Evolutionary conservation across 2,329 filamentous ascomycete genomes (phyloP).

Genomic region (Ophiostoma ulmi): DNA sequence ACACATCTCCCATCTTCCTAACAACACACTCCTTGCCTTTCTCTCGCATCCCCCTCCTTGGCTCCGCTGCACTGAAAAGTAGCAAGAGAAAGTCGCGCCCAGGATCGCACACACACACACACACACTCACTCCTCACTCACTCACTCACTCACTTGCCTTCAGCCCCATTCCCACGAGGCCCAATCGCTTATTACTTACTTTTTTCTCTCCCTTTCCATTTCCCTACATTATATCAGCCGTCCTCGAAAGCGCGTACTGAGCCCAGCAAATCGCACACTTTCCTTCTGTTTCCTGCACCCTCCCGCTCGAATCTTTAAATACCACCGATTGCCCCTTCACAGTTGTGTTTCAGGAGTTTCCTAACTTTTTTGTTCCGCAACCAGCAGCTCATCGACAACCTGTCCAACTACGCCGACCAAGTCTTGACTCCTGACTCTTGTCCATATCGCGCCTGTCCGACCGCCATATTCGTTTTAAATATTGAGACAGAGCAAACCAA

Average conservation of each 20-base stretch:
- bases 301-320: slow-evolving; percentile 18
- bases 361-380: slow-evolving; percentile 5
- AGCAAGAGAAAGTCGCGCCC: background rate
- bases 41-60: background rate
- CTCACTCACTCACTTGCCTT: slow-evolving; percentile 1
- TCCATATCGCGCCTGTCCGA: background rate
- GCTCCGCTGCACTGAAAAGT: slow-evolving; percentile 2
- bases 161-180: slow-evolving; percentile 18
- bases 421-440: background rate
- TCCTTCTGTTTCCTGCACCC: background rate
- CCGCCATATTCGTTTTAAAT: background rate
- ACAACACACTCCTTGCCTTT: background rate
- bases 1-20: background rate
- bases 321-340: slow-evolving; percentile 8
- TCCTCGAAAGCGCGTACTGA: background rate
- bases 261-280: slow-evolving; percentile 16
- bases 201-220: slow-evolving; percentile 9
- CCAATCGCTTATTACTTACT: slow-evolving; percentile 16
- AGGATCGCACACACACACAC: background rate
- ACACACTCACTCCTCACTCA: background rate
- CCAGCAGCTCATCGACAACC: background rate
- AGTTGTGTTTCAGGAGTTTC: background rate
- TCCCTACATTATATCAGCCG: background rate
- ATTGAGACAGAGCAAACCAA: slow-evolving; percentile 8
- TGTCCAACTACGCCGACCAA: background rate